phyloP scores from a whole-genome alignment of 495 filamentous ascomycete species.

The Evernia prunastri region DNA sequence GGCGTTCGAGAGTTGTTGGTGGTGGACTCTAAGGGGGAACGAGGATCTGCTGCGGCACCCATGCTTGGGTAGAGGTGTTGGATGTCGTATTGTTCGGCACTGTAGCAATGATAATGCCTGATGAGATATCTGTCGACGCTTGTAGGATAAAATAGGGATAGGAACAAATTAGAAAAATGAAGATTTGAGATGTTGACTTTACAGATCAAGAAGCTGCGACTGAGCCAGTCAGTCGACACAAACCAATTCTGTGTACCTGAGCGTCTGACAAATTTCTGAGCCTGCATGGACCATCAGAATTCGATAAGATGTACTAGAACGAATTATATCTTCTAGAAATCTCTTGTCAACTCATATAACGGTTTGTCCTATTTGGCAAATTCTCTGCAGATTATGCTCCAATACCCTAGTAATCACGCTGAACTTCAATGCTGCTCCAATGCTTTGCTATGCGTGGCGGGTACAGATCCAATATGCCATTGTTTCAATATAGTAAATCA shows the following conservation, averaged over 20 bases:
- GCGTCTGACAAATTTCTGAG: background rate
- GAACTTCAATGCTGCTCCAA: background rate
- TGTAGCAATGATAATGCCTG: conserved; percentile 5
- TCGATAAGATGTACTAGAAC: background rate
- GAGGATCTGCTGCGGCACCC: conserved; percentile 7
- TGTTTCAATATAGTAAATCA: background rate
- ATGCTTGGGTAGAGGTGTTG: conserved; percentile 24
- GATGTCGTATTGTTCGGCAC: background rate
- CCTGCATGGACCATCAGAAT: background rate
- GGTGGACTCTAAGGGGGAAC: conserved; percentile 15
- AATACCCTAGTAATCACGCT: background rate
- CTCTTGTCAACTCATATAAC: background rate
- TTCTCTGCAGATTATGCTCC: background rate
- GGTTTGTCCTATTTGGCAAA: background rate
- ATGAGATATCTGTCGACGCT: conserved; percentile 6
- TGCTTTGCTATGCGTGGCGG: background rate
- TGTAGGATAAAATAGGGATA: background rate
- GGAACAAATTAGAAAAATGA: too few relatives aligned
- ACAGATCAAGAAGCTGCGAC: conserved; percentile 4
- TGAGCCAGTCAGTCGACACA: background rate
- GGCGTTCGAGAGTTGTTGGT: conserved; percentile 17
- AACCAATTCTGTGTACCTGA: background rate
- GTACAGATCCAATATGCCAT: background rate
- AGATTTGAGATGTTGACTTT: background rate
- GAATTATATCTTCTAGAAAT: background rate